Evolutionary conservation across 164 flowering plant genomes (phyloP).

Genomic region (Vitis amurensis): DNA sequence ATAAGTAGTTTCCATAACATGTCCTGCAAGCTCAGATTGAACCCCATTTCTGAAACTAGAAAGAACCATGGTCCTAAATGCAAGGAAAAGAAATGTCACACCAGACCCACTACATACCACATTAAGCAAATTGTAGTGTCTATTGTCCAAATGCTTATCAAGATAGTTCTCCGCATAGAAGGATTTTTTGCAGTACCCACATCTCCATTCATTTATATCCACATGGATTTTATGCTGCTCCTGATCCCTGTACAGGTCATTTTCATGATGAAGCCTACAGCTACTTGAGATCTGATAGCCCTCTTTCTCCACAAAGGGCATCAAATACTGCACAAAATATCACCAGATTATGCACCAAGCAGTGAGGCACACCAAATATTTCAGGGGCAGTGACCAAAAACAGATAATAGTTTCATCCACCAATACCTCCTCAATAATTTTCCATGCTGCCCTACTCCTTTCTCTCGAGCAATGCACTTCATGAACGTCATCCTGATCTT

Average conservation of each 20-base stretch:
- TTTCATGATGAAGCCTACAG: constrained; percentile 75
- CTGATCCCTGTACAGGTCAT: constrained; percentile 82
- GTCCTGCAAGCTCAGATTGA: no score
- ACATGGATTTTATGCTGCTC: constrained; percentile 70
- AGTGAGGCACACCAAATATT: neutral
- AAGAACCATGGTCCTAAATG: no score
- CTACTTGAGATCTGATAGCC: constrained; percentile 47
- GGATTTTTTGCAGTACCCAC: constrained; percentile 80
- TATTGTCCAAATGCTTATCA: constrained; percentile 81
- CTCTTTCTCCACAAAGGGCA: constrained; percentile 79
- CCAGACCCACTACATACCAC: constrained; percentile 41
- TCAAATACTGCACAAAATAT: constrained; percentile 59
- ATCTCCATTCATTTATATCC: constrained; percentile 78
- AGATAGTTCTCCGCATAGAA: constrained; percentile 75
- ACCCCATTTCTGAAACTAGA: no score
- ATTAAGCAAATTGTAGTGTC: constrained; percentile 73
- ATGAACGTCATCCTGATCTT: constrained; percentile 30
- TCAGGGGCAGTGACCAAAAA: neutral
- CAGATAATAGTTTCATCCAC: neutral
- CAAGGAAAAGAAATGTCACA: neutral
- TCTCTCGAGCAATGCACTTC: constrained; percentile 90
- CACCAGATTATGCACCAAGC: no score
- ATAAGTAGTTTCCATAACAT: no score
- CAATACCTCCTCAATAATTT: constrained; percentile 70
- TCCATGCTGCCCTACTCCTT: constrained; percentile 84